These are phyloP conservation scores for Mycena rebaudengoi DNA, from an alignment of 768 basidiomycete species.

Conservation along the genomic window DNA sequence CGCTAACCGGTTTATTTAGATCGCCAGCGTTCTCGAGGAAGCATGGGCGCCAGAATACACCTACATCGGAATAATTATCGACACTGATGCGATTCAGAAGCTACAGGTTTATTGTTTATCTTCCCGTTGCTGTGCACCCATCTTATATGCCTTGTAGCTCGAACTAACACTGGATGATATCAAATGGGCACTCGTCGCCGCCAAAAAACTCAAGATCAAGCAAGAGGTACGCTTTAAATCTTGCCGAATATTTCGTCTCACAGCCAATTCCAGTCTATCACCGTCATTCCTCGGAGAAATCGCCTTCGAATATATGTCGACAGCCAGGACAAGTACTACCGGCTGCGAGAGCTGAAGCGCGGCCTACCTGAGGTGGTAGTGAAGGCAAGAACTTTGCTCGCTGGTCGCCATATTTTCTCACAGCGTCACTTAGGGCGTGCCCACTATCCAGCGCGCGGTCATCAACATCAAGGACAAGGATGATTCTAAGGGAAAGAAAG, in stretches of 20 bases:
- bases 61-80: constrained; percentile 93
- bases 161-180: constrained; percentile 93
- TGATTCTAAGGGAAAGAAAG: constrained; percentile 80
- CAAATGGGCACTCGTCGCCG: constrained; percentile 87
- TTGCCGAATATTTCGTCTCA: constrained; percentile 17
- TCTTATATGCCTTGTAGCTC: constrained; percentile 56
- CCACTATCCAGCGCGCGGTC: constrained; percentile 89
- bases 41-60: constrained; percentile 95
- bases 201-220: constrained; percentile 93
- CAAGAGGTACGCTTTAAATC: constrained; percentile 63
- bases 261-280: constrained; percentile 82
- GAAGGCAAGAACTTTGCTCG: constrained; percentile 63
- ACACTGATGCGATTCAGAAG: constrained; percentile 86
- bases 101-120: constrained; percentile 68
- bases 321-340: constrained; percentile 80
- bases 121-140: background rate
- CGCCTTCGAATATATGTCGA: constrained; percentile 85
- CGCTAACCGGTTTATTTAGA: constrained; percentile 49
- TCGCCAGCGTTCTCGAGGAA: constrained; percentile 93
- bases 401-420: background rate
- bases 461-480: constrained; percentile 96
- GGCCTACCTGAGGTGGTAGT: constrained; percentile 87
- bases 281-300: constrained; percentile 75
- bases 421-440: constrained; percentile 68
- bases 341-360: constrained; percentile 87